phyloP scores from a whole-genome alignment of 768 basidiomycete species.

The Phylloporus sp. region DNA sequence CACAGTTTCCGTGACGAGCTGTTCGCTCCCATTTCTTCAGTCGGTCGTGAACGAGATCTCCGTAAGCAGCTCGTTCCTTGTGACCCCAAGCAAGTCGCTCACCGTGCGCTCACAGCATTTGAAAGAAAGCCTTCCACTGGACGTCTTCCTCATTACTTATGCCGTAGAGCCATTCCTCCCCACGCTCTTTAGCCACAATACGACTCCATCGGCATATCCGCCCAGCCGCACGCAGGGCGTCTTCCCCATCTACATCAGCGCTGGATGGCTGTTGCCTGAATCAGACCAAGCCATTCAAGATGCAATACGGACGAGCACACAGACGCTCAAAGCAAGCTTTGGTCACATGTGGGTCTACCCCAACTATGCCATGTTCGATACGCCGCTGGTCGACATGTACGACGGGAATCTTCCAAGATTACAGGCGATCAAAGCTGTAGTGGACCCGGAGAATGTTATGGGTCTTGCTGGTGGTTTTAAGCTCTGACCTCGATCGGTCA shows the following conservation, averaged over 20 bases:
- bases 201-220: constrained; percentile 41
- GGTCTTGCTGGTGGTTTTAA: constrained; percentile 64
- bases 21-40: constrained; percentile 9
- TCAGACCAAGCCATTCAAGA: constrained; percentile 25
- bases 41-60: constrained; percentile 13
- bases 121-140: background rate
- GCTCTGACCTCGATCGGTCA: no score
- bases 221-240: constrained; percentile 32
- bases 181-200: constrained; percentile 33
- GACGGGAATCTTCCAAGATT: constrained; percentile 43
- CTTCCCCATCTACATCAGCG: constrained; percentile 45
- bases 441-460: constrained; percentile 62
- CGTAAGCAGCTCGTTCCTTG: background rate
- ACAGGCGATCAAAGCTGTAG: constrained; percentile 34
- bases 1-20: background rate
- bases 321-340: constrained; percentile 31
- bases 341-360: no score
- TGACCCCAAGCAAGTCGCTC: background rate
- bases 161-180: constrained; percentile 49
- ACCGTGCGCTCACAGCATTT: constrained; percentile 10
- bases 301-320: constrained; percentile 35
- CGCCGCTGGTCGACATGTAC: constrained; percentile 47
- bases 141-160: constrained; percentile 1
- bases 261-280: background rate
- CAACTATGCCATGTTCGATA: constrained; percentile 56